These are phyloP conservation scores for Brettanomyces anomalus DNA, from an alignment of 805 yeast species.

Conservation along the genomic window DNA sequence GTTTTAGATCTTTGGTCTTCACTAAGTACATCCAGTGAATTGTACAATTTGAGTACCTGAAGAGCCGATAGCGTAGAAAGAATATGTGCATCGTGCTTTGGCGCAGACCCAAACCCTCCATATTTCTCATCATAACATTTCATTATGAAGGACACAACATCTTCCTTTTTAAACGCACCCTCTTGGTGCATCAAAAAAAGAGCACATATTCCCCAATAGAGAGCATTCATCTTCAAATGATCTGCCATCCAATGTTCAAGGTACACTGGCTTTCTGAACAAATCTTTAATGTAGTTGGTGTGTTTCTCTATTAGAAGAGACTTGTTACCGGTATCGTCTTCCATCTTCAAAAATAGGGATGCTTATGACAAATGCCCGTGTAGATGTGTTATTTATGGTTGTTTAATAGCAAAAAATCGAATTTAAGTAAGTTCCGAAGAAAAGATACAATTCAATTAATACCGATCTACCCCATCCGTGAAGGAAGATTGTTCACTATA, in stretches of 20 bases:
- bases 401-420: too few species aligned
- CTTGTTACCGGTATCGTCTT: neutral
- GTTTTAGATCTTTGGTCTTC: constrained; percentile 19
- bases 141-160: constrained; percentile 59
- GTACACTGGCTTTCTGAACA: constrained; percentile 48
- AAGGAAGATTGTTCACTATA: too few species aligned
- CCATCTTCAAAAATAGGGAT: too few species aligned
- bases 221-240: constrained; percentile 82
- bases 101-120: constrained; percentile 89
- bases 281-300: constrained; percentile 42
- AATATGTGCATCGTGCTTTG: constrained; percentile 82
- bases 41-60: constrained; percentile 66
- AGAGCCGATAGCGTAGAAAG: constrained; percentile 79
- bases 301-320: constrained; percentile 29
- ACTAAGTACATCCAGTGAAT: constrained; percentile 39
- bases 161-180: constrained; percentile 49
- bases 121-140: constrained; percentile 46
- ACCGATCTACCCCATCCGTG: too few species aligned
- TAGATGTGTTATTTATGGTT: too few species aligned
- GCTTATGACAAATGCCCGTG: too few species aligned
- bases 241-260: constrained; percentile 84
- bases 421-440: too few species aligned
- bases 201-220: constrained; percentile 92
- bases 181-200: constrained; percentile 48
- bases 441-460: too few species aligned